A percentile compares a stretch with the other conserved stretches of the same genome.
Evolutionary conservation across 495 filamentous ascomycete species (phyloP).

Genomic region (Penicillium simplicissimum): DNA sequence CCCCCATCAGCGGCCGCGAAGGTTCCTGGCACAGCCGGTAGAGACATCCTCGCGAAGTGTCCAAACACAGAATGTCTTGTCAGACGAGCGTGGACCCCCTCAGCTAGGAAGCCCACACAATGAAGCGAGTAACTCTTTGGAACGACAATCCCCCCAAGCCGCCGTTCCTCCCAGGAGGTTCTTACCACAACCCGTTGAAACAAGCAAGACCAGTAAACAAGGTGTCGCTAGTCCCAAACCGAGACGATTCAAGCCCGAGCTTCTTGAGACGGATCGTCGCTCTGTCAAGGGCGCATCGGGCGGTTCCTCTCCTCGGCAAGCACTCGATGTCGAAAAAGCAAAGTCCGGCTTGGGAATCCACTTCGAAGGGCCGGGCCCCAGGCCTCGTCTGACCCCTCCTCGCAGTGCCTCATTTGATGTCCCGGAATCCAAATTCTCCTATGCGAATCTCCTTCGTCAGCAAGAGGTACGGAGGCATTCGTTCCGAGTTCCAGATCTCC

Average conservation of each 20-base stretch:
- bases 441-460: slow-evolving; percentile 42
- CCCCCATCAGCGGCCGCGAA: slow-evolving; percentile 11
- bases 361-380: neutral
- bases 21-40: slow-evolving; percentile 62
- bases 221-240: slow-evolving; percentile 16
- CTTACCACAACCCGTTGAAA: slow-evolving; percentile 33
- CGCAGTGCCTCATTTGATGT: neutral
- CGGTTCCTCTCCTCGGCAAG: slow-evolving; percentile 17
- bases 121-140: neutral
- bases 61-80: slow-evolving; percentile 38
- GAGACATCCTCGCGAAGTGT: slow-evolving; percentile 64
- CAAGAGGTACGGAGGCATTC: slow-evolving; percentile 50
- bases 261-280: slow-evolving; percentile 57
- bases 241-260: slow-evolving; percentile 56
- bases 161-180: slow-evolving; percentile 17
- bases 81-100: neutral
- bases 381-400: neutral
- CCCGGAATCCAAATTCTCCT: slow-evolving; percentile 51
- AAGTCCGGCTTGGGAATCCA: neutral
- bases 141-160: slow-evolving; percentile 18
- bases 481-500: slow-evolving; percentile 55
- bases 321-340: slow-evolving; percentile 26
- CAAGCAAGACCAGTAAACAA: slow-evolving; percentile 27
- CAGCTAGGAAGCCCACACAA: slow-evolving; percentile 1
- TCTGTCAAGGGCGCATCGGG: slow-evolving; percentile 39